These are phyloP conservation scores for Tricholoma sp. DNA, from an alignment of 768 basidiomycete species.

Conservation along the genomic window DNA sequence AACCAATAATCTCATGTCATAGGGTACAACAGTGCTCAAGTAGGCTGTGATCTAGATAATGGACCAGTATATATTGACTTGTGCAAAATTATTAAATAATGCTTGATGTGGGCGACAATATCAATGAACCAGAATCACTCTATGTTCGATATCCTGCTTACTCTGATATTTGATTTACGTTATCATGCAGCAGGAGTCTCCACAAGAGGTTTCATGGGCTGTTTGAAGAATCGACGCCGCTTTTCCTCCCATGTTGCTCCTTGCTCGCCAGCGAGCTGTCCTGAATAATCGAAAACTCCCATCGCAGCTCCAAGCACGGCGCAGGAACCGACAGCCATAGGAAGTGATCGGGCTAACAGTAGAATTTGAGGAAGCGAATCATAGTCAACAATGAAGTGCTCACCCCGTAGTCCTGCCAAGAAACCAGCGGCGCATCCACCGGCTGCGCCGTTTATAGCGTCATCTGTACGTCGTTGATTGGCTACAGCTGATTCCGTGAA, in stretches of 20 bases:
- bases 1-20: constrained; percentile 3
- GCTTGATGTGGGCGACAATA: neutral
- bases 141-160: neutral
- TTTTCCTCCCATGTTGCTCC: constrained; percentile 55
- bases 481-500: constrained; percentile 77
- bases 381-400: constrained; percentile 14
- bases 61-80: neutral
- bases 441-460: constrained; percentile 76
- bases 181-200: constrained; percentile 24
- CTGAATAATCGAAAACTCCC: constrained; percentile 78
- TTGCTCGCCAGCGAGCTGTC: constrained; percentile 49
- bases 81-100: neutral
- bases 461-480: constrained; percentile 74
- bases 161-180: neutral
- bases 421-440: constrained; percentile 94
- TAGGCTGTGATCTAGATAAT: neutral
- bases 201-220: constrained; percentile 39
- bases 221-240: constrained; percentile 82
- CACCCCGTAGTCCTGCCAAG: constrained; percentile 81
- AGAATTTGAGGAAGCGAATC: constrained; percentile 1
- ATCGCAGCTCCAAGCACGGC: constrained; percentile 72
- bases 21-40: constrained; percentile 1
- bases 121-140: neutral
- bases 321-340: constrained; percentile 76
- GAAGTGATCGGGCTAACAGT: constrained; percentile 71